Evolutionary conservation across 441 rosid genomes (phyloP).

Genomic region (Brassica hybrid): DNA sequence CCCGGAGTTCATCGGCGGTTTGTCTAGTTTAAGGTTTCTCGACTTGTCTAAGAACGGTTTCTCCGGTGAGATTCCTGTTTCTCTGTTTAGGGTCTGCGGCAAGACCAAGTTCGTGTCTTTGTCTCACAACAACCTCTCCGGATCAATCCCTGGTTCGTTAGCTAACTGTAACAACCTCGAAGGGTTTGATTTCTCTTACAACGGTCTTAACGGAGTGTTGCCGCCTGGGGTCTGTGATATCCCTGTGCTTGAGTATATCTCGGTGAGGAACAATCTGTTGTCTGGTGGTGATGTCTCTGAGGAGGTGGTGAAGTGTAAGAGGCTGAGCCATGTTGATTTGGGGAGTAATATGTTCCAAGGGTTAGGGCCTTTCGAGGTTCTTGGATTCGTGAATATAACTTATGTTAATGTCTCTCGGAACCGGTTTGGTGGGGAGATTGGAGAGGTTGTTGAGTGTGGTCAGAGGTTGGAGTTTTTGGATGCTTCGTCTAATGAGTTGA

Average conservation of each 20-base stretch:
- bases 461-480: constrained; percentile 68
- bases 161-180: constrained; percentile 65
- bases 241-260: constrained; percentile 61
- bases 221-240: constrained; percentile 66
- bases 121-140: constrained; percentile 74
- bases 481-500: constrained; percentile 72
- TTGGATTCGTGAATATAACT: constrained; percentile 61
- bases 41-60: constrained; percentile 86
- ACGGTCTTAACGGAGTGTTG: constrained; percentile 69
- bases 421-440: constrained; percentile 69
- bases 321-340: constrained; percentile 68
- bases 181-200: constrained; percentile 88
- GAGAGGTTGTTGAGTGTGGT: constrained; percentile 60
- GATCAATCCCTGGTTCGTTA: constrained; percentile 71
- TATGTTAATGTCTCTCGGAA: constrained; percentile 74
- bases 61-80: constrained; percentile 63
- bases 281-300: constrained; percentile 64
- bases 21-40: constrained; percentile 82
- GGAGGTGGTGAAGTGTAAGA: constrained; percentile 59
- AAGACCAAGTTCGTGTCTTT: constrained; percentile 81
- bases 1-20: constrained; percentile 84
- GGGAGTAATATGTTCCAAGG: constrained; percentile 75
- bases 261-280: constrained; percentile 67
- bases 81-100: constrained; percentile 69
- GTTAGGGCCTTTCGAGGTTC: constrained; percentile 66